These are phyloP conservation scores for Bjerkandera adusta DNA, from an alignment of 1,284 basidiomycete genomes.

Conservation along the genomic window DNA sequence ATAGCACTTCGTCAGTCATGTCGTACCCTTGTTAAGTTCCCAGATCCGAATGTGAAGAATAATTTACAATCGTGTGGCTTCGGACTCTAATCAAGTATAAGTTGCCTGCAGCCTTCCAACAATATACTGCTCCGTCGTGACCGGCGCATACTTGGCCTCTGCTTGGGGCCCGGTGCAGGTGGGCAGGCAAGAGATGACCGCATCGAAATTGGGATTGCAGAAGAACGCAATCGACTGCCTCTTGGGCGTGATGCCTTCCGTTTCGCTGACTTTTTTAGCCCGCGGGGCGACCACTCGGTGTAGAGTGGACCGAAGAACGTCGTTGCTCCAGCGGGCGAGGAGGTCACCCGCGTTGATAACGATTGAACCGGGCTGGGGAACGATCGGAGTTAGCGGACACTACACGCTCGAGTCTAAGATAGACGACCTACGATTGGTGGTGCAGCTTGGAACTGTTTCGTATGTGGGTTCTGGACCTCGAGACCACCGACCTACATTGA, in stretches of 20 bases:
- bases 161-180: constrained; percentile 52
- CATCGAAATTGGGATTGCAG: constrained; percentile 77
- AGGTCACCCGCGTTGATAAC: constrained; percentile 86
- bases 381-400: constrained; percentile 5
- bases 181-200: constrained; percentile 71
- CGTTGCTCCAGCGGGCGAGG: constrained; percentile 83
- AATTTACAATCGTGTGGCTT: no score
- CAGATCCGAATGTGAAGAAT: no score
- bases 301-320: constrained; percentile 74
- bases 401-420: no score
- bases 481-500: constrained; percentile 68
- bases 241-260: constrained; percentile 55
- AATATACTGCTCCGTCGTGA: constrained; percentile 77
- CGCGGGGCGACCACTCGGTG: constrained; percentile 81
- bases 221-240: constrained; percentile 87
- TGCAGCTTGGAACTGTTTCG: constrained; percentile 67
- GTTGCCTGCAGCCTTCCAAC: constrained; percentile 67
- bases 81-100: constrained; percentile 35
- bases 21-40: no score
- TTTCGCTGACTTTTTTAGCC: constrained; percentile 43
- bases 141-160: constrained; percentile 58
- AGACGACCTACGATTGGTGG: constrained; percentile 62
- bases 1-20: no score
- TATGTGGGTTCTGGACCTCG: constrained; percentile 79
- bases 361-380: constrained; percentile 66